Evolutionary conservation across 1,284 basidiomycete genomes (phyloP).

Genomic region (Papiliotrema nemorosa): DNA sequence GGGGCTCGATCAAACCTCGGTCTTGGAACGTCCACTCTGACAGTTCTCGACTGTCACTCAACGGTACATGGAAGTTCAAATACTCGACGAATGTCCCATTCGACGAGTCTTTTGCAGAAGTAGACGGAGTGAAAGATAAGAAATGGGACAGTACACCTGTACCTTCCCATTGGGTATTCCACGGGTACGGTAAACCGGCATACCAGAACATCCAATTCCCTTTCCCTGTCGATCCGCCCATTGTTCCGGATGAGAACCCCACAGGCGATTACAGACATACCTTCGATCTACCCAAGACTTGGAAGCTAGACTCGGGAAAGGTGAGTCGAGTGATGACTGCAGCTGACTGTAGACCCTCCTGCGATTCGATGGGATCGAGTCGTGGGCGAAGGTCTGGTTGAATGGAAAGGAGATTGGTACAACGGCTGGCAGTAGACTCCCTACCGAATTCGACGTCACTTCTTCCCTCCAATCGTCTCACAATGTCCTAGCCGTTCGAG

Average conservation of each 20-base stretch:
- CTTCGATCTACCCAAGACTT: not conserved
- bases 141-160: too few species aligned
- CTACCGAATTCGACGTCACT: slow-evolving; percentile 22
- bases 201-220: slow-evolving; percentile 8
- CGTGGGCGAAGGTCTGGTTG: slow-evolving; percentile 24
- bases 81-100: too few species aligned
- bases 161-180: slow-evolving; percentile 7
- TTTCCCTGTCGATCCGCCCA: slow-evolving; percentile 5
- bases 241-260: slow-evolving; percentile 4
- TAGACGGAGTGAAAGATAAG: too few species aligned
- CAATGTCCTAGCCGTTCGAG: slow-evolving; percentile 14
- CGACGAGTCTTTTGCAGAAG: too few species aligned
- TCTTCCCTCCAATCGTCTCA: not conserved
- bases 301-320: not conserved
- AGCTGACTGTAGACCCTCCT: slow-evolving; percentile 25
- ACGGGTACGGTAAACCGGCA: slow-evolving; percentile 3
- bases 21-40: too few species aligned
- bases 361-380: slow-evolving; percentile 27
- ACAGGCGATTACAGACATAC: slow-evolving; percentile 5
- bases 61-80: too few species aligned
- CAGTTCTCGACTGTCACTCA: too few species aligned
- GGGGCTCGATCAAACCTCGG: too few species aligned
- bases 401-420: slow-evolving; percentile 19
- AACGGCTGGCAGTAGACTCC: slow-evolving; percentile 13
- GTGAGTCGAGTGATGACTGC: slow-evolving; percentile 21